Evolutionary conservation across 2,329 filamentous ascomycete species (phyloP), one percentile per base, ranked within the genome.

Genomic region (Colletotrichum sp.): DNA sequence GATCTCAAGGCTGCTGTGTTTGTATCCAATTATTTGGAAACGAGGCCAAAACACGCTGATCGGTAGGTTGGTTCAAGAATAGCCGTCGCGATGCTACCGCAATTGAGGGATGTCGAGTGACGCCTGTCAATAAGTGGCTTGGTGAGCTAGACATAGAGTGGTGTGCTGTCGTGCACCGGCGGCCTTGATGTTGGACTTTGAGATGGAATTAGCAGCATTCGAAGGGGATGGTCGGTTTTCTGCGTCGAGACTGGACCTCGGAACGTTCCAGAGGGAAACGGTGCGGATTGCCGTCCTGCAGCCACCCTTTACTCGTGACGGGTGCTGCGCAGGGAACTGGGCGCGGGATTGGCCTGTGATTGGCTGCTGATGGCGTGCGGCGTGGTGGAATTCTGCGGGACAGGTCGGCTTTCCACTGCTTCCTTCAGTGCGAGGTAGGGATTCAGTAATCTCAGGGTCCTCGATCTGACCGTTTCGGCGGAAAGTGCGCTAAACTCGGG

Each of bases 381-480:
- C 25, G 61, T 8, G 18, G 34, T 34, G n/a, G 15, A 28, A 30
- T 18, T 64, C 16, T 64, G 12, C 32, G 32, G 60, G 18, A 22
- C 60, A 34, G 28, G n/a, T 64, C 60, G 32, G 28, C 60, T 64
- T 22, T 25, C n/a, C 32, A 34, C n/a, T 25, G 32, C 61, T 16
- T 4, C 25, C n/a, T 16, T 13, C 32, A 30, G 18, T 36, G 18
- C 32, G 30, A 36, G 27, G 61, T 64, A 64, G 61, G 61, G 30
- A 64, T 64, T 64, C n/a, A 27, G 70, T 16, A 75, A 73, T 73
- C 73, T 69, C 73, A 75, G 73, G 73, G 73, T 73, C 73, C 58
- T 73, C 56, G 48, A 56, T 69, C 73, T 69, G 70, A 68, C 70
- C 70, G 73, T 73, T 75, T 72, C 13, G 68, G 36, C 68, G 36